Base-by-base conservation (phyloP, 305 asterid species). In the Fraxinus greggii region DNA sequence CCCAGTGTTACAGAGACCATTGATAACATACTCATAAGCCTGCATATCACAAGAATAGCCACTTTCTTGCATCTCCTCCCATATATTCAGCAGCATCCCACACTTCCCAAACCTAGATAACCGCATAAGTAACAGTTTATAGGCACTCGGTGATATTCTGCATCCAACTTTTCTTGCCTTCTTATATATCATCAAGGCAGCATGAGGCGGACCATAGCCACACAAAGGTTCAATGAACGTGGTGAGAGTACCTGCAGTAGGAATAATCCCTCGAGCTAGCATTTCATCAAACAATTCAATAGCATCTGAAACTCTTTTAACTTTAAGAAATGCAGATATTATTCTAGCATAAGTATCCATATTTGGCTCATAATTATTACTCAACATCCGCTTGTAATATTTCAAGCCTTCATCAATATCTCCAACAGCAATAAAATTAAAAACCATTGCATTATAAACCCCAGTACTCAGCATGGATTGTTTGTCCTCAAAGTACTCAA, bases 201-300 rank as follows among this genome's bases (percentile, higher is more conserved):
- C 98, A 79, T 95, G 89, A 38, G 98, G 98, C 24, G 98, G 98
- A 42, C 98, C 98, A 31, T 95, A 92, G 82, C 94, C 80, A 82
- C 97, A 93, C 89, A 95, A 76, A 74, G 92, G 93, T 73, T 85
- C 90, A 38, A 93, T 85, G 69, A 95, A 91, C 40, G 90, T 88
- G 33, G 97, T 91, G 77, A 93, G 81, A 33, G 82, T 87, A 63
- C 98, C 98, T 0, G 93, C 85, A 3, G 91, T 61, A 56, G 98
- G 98, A 86, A 86, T 75, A 2, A 93, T 59, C 59, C 95, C 95
- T 28, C 86, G 89, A 48, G 74, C 85, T 69, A 95, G 87, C 98
- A 93, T 93, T 76, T 93, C 92, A 84, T 95, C 97, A 29, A 93
- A 89, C 90, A 91, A 82, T 81, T 91, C 98, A 78, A 95, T 83